Percentiles rank a stretch among this genome's conserved stretches.
phyloP scores from a whole-genome alignment of 306 rosid species.

The Cyamopsis tetragonoloba region DNA sequence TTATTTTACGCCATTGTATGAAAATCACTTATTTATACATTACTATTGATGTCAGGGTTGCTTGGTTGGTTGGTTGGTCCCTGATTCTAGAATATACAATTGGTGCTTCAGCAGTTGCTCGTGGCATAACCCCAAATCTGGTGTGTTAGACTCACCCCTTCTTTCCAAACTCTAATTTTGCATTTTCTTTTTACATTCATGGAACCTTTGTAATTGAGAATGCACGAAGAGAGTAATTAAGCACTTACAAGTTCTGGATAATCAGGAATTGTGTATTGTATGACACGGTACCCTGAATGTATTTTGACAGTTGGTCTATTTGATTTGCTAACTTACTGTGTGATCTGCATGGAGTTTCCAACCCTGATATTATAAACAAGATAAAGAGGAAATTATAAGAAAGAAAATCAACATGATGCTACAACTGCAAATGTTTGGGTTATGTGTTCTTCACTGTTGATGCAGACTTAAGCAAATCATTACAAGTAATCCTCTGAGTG shows the following conservation, averaged over 20 bases:
- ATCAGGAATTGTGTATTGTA: neutral
- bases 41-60: slow-evolving; percentile 50
- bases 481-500: neutral
- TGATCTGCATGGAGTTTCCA: neutral
- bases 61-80: slow-evolving; percentile 97
- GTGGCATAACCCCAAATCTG: slow-evolving; percentile 97
- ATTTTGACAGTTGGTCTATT: neutral
- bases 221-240: neutral
- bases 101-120: slow-evolving; percentile 92
- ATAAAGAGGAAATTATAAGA: neutral
- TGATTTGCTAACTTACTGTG: neutral
- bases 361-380: neutral
- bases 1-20: neutral
- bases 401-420: neutral
- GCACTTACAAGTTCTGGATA: neutral
- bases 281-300: neutral
- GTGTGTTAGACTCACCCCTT: slow-evolving; percentile 24
- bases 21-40: slow-evolving; percentile 9
- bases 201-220: neutral
- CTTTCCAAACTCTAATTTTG: neutral
- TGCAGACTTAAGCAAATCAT: slow-evolving; percentile 3
- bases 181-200: neutral
- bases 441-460: neutral
- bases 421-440: neutral
- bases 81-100: slow-evolving; percentile 86